These are phyloP conservation scores for Pinus tabuliformis DNA, from an alignment of 75 land plant species.

Conservation along the genomic window DNA sequence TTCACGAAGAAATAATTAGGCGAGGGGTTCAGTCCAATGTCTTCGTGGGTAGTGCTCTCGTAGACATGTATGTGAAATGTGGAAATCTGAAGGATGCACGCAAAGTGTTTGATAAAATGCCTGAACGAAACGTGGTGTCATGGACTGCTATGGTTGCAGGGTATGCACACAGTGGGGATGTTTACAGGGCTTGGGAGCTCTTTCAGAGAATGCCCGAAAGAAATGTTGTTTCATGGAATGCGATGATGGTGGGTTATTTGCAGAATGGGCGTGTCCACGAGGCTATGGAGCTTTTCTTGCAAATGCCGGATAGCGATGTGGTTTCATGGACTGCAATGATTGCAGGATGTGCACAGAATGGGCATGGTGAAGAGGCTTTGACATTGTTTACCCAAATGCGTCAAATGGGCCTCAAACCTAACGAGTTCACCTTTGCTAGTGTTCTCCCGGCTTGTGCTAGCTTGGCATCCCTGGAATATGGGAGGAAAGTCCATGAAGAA, in stretches of 20 bases:
- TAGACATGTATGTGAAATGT: slow-evolving; percentile 35
- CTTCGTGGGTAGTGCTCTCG: slow-evolving; percentile 22
- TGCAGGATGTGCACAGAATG: slow-evolving; percentile 15
- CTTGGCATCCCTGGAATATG: slow-evolving; percentile 14
- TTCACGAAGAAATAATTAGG: slow-evolving; percentile 16
- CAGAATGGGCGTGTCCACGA: slow-evolving; percentile 28
- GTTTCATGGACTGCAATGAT: slow-evolving; percentile 47
- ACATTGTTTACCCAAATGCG: slow-evolving; percentile 21
- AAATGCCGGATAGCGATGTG: slow-evolving; percentile 38
- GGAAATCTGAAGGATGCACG: slow-evolving; percentile 37
- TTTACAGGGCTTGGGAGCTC: slow-evolving; percentile 18
- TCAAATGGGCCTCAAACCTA: slow-evolving; percentile 9
- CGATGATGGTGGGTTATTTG: slow-evolving; percentile 40
- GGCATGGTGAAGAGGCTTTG: slow-evolving; percentile 3
- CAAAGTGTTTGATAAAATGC: slow-evolving; percentile 48
- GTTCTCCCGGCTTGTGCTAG: slow-evolving; percentile 29
- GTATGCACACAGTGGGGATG: slow-evolving; percentile 27
- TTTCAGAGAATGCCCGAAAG: slow-evolving; percentile 41
- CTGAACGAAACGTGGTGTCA: slow-evolving; percentile 29
- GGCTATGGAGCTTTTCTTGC: slow-evolving; percentile 39
- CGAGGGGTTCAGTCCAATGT: slow-evolving; percentile 25
- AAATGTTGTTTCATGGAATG: slow-evolving; percentile 57
- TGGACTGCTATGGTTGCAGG: slow-evolving; percentile 64
- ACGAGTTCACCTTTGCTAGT: slow-evolving; percentile 25
- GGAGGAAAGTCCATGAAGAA: slow-evolving; percentile 26